Evolutionary conservation across 805 yeast species (phyloP).

Genomic region (Sungouiozyma intestinalis): DNA sequence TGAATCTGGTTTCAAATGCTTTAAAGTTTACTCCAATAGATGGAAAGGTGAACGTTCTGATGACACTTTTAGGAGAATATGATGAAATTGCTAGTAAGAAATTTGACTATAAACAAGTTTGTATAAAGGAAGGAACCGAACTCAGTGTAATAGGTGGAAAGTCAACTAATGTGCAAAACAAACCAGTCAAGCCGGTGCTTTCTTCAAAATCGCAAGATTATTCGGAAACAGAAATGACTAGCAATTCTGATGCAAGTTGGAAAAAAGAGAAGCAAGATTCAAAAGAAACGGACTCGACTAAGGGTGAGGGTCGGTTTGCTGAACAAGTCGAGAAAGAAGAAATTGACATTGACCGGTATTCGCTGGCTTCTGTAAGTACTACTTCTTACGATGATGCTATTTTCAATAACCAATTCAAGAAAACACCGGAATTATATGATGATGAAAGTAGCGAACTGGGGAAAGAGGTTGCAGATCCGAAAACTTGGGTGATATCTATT

Average conservation of each 20-base stretch:
- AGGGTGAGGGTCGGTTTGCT: background rate
- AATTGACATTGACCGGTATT: slow-evolving; percentile 8
- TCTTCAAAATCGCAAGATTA: background rate
- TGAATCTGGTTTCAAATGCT: slow-evolving; percentile 86
- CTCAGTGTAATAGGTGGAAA: slow-evolving; percentile 2
- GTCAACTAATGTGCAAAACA: background rate
- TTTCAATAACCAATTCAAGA: slow-evolving; percentile 34
- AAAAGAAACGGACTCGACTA: background rate
- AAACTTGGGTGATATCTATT: slow-evolving; percentile 36
- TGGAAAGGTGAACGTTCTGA: slow-evolving; percentile 62
- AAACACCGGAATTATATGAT: slow-evolving; percentile 16
- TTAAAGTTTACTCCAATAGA: slow-evolving; percentile 87
- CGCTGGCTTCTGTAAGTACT: slow-evolving; percentile 17
- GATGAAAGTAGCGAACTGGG: slow-evolving; percentile 17
- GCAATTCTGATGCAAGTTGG: background rate
- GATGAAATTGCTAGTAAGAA: slow-evolving; percentile 41
- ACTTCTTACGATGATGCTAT: slow-evolving; percentile 36
- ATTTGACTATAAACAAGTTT: slow-evolving; percentile 37
- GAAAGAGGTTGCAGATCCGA: slow-evolving; percentile 17
- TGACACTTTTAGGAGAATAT: slow-evolving; percentile 60
- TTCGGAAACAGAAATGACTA: background rate
- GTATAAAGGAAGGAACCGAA: slow-evolving; percentile 28
- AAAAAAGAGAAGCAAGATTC: slow-evolving; percentile 10
- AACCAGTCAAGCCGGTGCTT: background rate
- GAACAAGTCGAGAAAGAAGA: background rate